Conservation (phyloP, 164 flowering plant species). For the Dillenia suffruticosa region DNA sequence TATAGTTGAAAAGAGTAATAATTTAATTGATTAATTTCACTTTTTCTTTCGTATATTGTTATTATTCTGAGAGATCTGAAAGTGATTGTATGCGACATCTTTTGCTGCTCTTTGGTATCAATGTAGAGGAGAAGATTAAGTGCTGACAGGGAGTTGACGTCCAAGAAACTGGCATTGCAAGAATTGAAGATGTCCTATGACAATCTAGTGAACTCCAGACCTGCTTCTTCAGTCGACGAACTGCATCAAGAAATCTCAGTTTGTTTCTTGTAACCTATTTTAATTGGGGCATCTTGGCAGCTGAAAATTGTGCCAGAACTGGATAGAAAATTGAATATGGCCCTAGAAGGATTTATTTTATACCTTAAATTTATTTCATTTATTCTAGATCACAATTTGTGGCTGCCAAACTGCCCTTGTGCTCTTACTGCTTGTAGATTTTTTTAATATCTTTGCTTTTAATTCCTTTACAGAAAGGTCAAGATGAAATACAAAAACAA, state of each 20-base stretch:
- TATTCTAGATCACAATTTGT: not conserved
- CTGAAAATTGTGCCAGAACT: too few relatives aligned
- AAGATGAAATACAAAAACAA: constrained; percentile 49
- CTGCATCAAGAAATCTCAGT: constrained; percentile 66
- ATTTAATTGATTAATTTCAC: too few relatives aligned
- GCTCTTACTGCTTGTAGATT: not conserved
- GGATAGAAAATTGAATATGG: too few relatives aligned
- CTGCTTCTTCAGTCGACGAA: constrained; percentile 61
- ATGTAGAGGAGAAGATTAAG: constrained; percentile 45
- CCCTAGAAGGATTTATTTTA: too few relatives aligned
- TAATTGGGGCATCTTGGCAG: not conserved
- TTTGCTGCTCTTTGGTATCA: not conserved
- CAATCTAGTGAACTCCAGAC: constrained; percentile 33
- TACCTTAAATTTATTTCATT: not conserved
- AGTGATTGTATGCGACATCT: not conserved
- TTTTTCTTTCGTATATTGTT: too few relatives aligned
- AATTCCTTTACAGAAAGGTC: constrained; percentile 39
- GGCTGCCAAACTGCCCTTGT: too few relatives aligned
- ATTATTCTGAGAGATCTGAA: not conserved
- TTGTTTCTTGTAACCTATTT: constrained; percentile 19
- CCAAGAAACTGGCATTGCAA: constrained; percentile 40
- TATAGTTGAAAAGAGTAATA: too few relatives aligned
- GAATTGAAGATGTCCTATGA: constrained; percentile 55
- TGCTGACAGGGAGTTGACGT: constrained; percentile 42
- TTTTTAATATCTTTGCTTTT: constrained; percentile 4